These are phyloP conservation scores for Wickerhamiella hasegawae DNA, from an alignment of 805 yeast species.

Conservation along the genomic window DNA sequence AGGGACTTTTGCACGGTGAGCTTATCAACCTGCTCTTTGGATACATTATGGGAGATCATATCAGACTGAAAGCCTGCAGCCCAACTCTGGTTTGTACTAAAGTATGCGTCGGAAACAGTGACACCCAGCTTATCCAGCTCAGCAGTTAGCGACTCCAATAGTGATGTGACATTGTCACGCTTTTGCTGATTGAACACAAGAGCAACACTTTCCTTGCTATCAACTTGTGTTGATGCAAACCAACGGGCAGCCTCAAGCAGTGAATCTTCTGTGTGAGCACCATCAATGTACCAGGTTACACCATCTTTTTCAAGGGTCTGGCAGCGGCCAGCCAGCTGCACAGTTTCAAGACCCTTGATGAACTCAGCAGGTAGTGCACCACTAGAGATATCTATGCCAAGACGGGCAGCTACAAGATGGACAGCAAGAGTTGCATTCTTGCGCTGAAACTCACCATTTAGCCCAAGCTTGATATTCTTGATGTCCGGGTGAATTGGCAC, in stretches of 20 bases:
- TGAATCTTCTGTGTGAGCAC: slow-evolving; percentile 90
- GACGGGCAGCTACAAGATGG: slow-evolving; percentile 43
- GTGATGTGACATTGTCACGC: slow-evolving; percentile 53
- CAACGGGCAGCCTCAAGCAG: slow-evolving; percentile 68
- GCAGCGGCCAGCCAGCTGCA: slow-evolving; percentile 90
- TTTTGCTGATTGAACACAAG: slow-evolving; percentile 89
- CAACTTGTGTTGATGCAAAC: slow-evolving; percentile 30
- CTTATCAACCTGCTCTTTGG: slow-evolving; percentile 62
- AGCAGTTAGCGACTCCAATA: slow-evolving; percentile 30
- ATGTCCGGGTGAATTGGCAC: slow-evolving; percentile 32
- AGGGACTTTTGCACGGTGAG: slow-evolving; percentile 65
- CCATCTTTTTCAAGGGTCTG: slow-evolving; percentile 40
- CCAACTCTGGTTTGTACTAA: slow-evolving; percentile 90
- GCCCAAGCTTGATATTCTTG: slow-evolving; percentile 20
- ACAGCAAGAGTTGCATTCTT: slow-evolving; percentile 82
- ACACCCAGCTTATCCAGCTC: slow-evolving; percentile 19
- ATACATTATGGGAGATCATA: slow-evolving; percentile 70
- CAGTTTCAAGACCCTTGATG: slow-evolving; percentile 10
- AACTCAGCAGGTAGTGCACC: slow-evolving; percentile 15
- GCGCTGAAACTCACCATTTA: slow-evolving; percentile 62
- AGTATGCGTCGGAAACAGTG: slow-evolving; percentile 29
- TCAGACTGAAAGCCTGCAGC: slow-evolving; percentile 64
- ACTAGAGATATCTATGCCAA: slow-evolving; percentile 6
- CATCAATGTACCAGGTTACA: slow-evolving; percentile 77
- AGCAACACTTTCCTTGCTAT: slow-evolving; percentile 21